Evolutionary conservation across 1,139 yeast species (phyloP), one percentile per base, ranked within the genome.

Genomic region (Candida pseudocylindracea): DNA sequence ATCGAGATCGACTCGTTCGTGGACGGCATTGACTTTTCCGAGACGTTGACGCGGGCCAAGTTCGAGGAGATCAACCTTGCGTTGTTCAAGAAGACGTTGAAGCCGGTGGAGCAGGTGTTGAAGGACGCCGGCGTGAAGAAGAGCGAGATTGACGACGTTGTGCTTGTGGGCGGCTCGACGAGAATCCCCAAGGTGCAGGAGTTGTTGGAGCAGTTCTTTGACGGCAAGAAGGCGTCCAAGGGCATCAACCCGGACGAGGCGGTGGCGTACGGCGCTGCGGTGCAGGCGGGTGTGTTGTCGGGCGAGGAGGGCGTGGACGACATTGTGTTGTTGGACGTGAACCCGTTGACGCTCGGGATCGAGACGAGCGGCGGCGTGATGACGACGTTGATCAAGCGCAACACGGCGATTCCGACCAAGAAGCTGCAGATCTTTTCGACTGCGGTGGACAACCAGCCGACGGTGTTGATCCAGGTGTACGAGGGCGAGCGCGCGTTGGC

Each of bases 401-500:
- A 85, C 67, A 76, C 95, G 36, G 80, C 94, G 42, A 88, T 85
- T 48, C 96, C 96, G 57, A 81, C 95, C 46, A 78, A 79, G 63
- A 85, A 85, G 64, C 79, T 94, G 33, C 94, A 85, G 66, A 80
- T 80, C 45, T 85, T 85, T 72, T 81, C 95, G 37, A 83, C 96
- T 39, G 91, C 88, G 47, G 93, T 88, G 45, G 95, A 85, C 59
- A 85, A 85, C 67, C 96, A 85, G 62, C 93, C 93, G 44, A 85
- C 92, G 54, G 96, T 85, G 41, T 67, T 81, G 57, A 85, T 85
- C 57, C 94, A 83, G 64, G 94, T 85, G 38, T 85, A 60, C 53
- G 95, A 85, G 62, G 96, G 96, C 68, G 96, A 85, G 64, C 80
- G 96, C 62, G 78, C 94, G 37, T 68, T 79, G 65, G 81, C 92